Evolutionary conservation across 2,329 filamentous ascomycete genomes (phyloP).

Genomic region (Cladosporium austrohemisphaericum): DNA sequence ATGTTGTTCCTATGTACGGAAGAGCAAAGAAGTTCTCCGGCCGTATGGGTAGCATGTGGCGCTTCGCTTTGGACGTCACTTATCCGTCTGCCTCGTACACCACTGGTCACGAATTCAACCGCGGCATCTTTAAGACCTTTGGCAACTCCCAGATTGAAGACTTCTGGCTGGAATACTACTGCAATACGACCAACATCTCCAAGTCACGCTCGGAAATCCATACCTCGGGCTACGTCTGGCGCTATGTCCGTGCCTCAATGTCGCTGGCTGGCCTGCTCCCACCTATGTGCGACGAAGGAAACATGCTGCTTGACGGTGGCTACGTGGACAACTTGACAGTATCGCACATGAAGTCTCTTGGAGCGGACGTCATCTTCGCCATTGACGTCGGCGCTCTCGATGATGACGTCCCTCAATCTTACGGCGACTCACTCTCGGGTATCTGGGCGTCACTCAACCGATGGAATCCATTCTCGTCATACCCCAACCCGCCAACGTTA

Average conservation of each 20-base stretch:
- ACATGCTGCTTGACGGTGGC: conserved; percentile 92
- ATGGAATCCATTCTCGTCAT: conserved; percentile 90
- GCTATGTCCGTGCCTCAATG: conserved; percentile 96
- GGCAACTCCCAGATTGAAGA: conserved; percentile 97
- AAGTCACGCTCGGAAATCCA: conserved; percentile 90
- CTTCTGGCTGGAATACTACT: conserved; percentile 98
- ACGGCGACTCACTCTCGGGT: conserved; percentile 90
- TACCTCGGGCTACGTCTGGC: conserved; percentile 94
- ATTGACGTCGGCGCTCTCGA: conserved; percentile 91
- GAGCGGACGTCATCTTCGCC: conserved; percentile 90
- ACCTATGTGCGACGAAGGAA: conserved; percentile 92
- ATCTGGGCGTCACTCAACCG: conserved; percentile 93
- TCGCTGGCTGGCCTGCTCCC: conserved; percentile 88
- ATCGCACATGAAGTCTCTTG: conserved; percentile 91
- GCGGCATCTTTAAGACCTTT: conserved; percentile 97
- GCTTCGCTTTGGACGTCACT: conserved; percentile 92
- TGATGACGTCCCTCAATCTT: conserved; percentile 84
- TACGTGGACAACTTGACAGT: conserved; percentile 98
- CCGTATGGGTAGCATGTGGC: conserved; percentile 98
- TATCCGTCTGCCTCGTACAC: conserved; percentile 97
- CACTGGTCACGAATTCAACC: conserved; percentile 97
- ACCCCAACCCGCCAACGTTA: conserved; percentile 88
- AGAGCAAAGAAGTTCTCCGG: conserved; percentile 95
- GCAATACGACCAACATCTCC: conserved; percentile 98
- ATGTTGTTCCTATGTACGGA: conserved; percentile 95